Evolutionary conservation across 306 rosid species (phyloP).

Genomic region (Sicyos baderoa): DNA sequence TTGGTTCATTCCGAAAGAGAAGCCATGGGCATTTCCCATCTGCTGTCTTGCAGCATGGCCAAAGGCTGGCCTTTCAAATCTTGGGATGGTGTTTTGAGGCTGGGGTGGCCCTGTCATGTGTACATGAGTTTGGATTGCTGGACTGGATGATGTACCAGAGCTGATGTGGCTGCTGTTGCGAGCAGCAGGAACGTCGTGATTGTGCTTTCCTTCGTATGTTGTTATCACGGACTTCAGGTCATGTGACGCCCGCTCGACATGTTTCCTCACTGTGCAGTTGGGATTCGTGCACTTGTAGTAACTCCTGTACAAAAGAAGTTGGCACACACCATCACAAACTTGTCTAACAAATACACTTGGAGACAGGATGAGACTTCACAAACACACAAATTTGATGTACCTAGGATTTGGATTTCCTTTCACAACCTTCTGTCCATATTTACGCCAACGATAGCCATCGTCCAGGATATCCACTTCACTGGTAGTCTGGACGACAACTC

Average conservation of each 20-base stretch:
- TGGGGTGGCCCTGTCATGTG: slow-evolving; percentile 64
- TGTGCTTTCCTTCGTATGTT: slow-evolving; percentile 93
- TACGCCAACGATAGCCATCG: slow-evolving; percentile 98
- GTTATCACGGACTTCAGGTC: slow-evolving; percentile 90
- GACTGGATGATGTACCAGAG: slow-evolving; percentile 36
- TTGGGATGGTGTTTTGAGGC: slow-evolving; percentile 43
- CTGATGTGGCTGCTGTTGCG: slow-evolving; percentile 72
- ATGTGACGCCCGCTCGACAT: slow-evolving; percentile 91
- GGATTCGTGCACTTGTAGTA: slow-evolving; percentile 90
- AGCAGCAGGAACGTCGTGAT: slow-evolving; percentile 86
- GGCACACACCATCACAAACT: background rate
- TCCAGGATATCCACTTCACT: slow-evolving; percentile 95
- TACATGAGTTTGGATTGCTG: slow-evolving; percentile 32
- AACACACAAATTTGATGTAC: slow-evolving; percentile 27
- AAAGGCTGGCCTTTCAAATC: slow-evolving; percentile 59
- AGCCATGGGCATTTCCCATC: slow-evolving; percentile 46
- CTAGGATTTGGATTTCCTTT: slow-evolving; percentile 99
- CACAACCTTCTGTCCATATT: slow-evolving; percentile 94
- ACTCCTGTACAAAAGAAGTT: slow-evolving; percentile 58
- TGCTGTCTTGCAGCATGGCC: slow-evolving; percentile 60
- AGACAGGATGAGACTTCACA: background rate
- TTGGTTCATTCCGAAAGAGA: slow-evolving; percentile 72
- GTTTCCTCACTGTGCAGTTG: slow-evolving; percentile 93
- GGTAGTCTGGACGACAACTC: slow-evolving; percentile 98
- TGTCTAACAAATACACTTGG: background rate